Percentiles rank a stretch among this genome's conserved stretches.
Conservation (phyloP, 2,329 filamentous ascomycete genomes). For the Stylonectria norvegica region DNA sequence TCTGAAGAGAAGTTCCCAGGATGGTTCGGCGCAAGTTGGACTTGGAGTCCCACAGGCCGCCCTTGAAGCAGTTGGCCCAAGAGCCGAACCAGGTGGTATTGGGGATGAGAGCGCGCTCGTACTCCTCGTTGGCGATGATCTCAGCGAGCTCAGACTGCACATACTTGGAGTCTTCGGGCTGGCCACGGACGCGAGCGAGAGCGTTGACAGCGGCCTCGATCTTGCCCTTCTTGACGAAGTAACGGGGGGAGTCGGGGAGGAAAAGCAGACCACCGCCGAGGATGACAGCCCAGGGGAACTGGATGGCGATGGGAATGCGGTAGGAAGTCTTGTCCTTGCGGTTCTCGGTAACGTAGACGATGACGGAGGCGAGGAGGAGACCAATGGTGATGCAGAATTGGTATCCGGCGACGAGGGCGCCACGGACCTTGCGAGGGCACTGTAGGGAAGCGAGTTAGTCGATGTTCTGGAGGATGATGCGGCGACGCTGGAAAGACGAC, state of each 20-base stretch:
- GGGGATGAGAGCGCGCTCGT: conserved; percentile 70
- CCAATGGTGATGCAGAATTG: conserved; percentile 21
- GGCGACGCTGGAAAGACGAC: conserved; percentile 14
- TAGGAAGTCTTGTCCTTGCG: conserved; percentile 49
- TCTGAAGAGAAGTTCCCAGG: conserved; percentile 69
- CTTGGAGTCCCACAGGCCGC: conserved; percentile 59
- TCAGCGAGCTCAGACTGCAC: conserved; percentile 78
- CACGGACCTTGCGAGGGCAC: conserved; percentile 32
- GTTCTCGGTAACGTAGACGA: conserved; percentile 15
- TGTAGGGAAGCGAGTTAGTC: conserved; percentile 37
- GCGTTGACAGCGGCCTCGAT: conserved; percentile 60
- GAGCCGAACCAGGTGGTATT: conserved; percentile 60
- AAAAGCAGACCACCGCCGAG: conserved; percentile 68
- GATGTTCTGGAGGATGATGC: not conserved
- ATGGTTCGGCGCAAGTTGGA: conserved; percentile 69
- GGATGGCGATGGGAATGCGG: conserved; percentile 73
- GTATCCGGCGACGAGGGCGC: conserved; percentile 17
- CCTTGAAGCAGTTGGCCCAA: conserved; percentile 67
- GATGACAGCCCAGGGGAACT: conserved; percentile 77
- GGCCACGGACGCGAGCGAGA: conserved; percentile 68
- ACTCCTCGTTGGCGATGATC: conserved; percentile 85
- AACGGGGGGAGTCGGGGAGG: conserved; percentile 82
- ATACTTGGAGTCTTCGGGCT: conserved; percentile 68
- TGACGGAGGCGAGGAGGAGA: conserved; percentile 14
- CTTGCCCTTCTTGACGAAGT: conserved; percentile 75